Evolutionary conservation across 2,329 filamentous ascomycete genomes (phyloP).

Genomic region (Thelonectria blattea): DNA sequence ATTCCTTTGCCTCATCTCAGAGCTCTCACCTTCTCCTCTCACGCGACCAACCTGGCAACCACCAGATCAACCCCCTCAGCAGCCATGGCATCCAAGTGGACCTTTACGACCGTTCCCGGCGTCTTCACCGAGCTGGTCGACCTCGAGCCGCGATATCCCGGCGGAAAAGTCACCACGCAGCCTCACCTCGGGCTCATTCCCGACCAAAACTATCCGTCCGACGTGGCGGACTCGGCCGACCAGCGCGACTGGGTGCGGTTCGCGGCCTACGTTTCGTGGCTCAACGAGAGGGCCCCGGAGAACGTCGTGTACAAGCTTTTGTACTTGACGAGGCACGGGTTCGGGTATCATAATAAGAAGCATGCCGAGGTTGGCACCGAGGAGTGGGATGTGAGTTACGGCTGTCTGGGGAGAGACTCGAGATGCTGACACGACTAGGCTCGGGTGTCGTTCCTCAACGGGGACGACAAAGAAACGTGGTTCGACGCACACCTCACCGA

Average conservation of each 20-base stretch:
- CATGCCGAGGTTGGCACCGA: constrained; percentile 62
- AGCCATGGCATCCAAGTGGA: constrained; percentile 32
- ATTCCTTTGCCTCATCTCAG: background rate
- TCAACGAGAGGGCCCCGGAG: constrained; percentile 51
- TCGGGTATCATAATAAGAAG: constrained; percentile 57
- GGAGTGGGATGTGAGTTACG: constrained; percentile 57
- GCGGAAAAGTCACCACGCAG: constrained; percentile 47
- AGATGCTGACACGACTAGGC: constrained; percentile 23
- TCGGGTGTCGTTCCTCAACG: constrained; percentile 48
- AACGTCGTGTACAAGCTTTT: constrained; percentile 61
- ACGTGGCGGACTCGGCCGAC: constrained; percentile 35
- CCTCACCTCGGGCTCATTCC: constrained; percentile 61
- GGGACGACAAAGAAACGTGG: constrained; percentile 47
- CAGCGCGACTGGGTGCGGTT: constrained; percentile 61
- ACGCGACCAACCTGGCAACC: background rate
- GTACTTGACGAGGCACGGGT: constrained; percentile 62
- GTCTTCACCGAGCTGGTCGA: constrained; percentile 53
- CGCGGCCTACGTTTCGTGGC: constrained; percentile 50
- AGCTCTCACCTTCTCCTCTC: background rate
- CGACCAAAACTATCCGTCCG: constrained; percentile 51
- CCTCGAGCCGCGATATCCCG: constrained; percentile 35
- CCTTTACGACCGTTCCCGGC: constrained; percentile 34
- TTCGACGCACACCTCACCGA: constrained; percentile 57
- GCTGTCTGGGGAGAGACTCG: background rate
- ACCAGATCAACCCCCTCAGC: background rate